Conservation (phyloP, 2,329 filamentous ascomycete genomes). For the Colletotrichum scovillei region DNA sequence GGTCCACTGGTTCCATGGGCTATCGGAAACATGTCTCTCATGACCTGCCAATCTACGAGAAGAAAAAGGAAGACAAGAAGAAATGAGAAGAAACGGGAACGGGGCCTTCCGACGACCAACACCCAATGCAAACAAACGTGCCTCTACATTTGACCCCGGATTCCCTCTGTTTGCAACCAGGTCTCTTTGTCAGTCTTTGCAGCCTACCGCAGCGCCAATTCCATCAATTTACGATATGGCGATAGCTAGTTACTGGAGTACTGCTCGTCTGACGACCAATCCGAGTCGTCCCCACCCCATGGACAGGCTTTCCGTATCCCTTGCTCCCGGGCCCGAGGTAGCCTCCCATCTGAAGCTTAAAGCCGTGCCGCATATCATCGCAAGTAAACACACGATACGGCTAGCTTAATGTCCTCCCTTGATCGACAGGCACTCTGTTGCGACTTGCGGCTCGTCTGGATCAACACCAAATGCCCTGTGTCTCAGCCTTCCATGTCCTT, state of each 20-base stretch:
- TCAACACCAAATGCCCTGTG: neutral
- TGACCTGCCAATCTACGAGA: neutral
- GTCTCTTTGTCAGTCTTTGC: neutral
- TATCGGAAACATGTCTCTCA: conserved; percentile 4
- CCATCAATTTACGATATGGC: neutral
- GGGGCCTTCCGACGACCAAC: neutral
- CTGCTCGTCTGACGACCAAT: neutral
- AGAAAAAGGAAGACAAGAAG: neutral
- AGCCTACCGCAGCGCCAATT: neutral
- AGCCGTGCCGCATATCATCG: neutral
- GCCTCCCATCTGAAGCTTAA: neutral
- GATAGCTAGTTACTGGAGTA: neutral
- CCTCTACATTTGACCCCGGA: neutral
- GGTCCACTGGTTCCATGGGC: neutral
- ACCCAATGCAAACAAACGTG: neutral
- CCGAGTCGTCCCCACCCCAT: neutral
- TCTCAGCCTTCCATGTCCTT: neutral
- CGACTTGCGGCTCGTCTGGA: neutral
- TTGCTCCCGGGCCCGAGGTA: neutral
- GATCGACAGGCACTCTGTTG: neutral
- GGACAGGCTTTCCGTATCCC: neutral
- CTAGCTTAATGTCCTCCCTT: neutral
- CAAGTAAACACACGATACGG: neutral
- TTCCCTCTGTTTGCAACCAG: neutral
- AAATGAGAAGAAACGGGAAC: neutral